Conservation (phyloP, 768 basidiomycete genomes). For the Agrocybe chaxingu region DNA sequence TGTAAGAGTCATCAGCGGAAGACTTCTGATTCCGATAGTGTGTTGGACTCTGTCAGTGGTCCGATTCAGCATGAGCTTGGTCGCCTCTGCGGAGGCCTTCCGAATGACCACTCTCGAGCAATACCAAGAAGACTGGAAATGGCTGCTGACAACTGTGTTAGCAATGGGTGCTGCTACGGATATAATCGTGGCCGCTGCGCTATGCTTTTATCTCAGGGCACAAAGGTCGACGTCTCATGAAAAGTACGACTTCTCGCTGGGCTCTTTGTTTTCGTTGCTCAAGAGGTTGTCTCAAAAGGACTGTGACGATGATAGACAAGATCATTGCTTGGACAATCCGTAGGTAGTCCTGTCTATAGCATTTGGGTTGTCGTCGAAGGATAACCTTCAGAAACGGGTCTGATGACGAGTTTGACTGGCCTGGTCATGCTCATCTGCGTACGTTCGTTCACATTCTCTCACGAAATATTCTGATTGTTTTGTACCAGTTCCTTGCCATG, state of each 20-base stretch:
- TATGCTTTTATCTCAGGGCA: slow-evolving; percentile 18
- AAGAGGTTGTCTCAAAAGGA: background rate
- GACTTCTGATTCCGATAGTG: slow-evolving; percentile 8
- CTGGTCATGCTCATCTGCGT: background rate
- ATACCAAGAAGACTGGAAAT: slow-evolving; percentile 10
- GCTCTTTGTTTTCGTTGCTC: too few species aligned
- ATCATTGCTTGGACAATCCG: background rate
- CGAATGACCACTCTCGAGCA: slow-evolving; percentile 10
- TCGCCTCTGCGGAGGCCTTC: slow-evolving; percentile 10
- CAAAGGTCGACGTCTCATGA: too few species aligned
- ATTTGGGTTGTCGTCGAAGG: background rate
- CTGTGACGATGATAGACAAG: background rate
- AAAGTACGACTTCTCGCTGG: too few species aligned
- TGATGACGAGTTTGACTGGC: background rate
- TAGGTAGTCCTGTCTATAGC: background rate
- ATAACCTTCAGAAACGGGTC: background rate
- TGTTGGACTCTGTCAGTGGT: slow-evolving; percentile 12
- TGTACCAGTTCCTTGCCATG: background rate
- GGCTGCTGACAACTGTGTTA: slow-evolving; percentile 18
- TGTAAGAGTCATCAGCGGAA: slow-evolving; percentile 16
- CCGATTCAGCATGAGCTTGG: slow-evolving; percentile 15
- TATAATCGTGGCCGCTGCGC: slow-evolving; percentile 11
- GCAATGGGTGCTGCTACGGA: slow-evolving; percentile 16
- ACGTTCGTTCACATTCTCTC: background rate
- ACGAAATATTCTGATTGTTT: background rate